A percentile compares a stretch with the other conserved stretches of the same genome.
Evolutionary conservation across 495 filamentous ascomycete genomes (phyloP).

Genomic region (Neurospora sp.): DNA sequence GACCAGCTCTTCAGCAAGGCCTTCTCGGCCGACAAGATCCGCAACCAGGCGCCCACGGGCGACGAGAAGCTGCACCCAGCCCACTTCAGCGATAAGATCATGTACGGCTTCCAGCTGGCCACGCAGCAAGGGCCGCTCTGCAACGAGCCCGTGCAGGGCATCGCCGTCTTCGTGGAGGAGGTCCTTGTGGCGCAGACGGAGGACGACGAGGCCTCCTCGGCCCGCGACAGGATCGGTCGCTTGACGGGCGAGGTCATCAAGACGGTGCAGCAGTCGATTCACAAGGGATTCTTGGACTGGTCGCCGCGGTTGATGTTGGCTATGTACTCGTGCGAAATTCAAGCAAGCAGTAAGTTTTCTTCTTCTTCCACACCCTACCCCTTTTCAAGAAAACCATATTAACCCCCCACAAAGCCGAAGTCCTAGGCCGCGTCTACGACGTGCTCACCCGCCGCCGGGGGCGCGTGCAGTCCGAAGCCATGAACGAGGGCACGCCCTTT

Average conservation of each 20-base stretch:
- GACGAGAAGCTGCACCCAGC: constrained; percentile 51
- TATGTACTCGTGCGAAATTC: constrained; percentile 98
- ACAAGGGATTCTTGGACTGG: constrained; percentile 88
- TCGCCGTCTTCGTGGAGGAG: constrained; percentile 85
- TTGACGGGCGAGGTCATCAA: constrained; percentile 87
- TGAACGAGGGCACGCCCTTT: constrained; percentile 94
- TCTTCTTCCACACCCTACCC: background rate
- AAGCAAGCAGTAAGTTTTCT: constrained; percentile 66
- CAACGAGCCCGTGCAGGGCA: constrained; percentile 84
- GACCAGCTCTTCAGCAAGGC: constrained; percentile 64
- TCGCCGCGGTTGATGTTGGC: constrained; percentile 84
- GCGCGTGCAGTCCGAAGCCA: constrained; percentile 74
- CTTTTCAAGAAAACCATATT: background rate
- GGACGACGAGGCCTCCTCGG: constrained; percentile 44
- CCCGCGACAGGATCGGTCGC: constrained; percentile 61
- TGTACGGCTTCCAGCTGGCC: constrained; percentile 89
- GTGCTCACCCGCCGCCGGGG: constrained; percentile 87
- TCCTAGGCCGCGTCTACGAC: constrained; percentile 87
- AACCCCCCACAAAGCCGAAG: constrained; percentile 54
- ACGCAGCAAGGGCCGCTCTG: constrained; percentile 84
- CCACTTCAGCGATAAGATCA: constrained; percentile 81
- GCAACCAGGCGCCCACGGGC: constrained; percentile 20
- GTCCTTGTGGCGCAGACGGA: constrained; percentile 42
- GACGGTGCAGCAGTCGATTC: constrained; percentile 74
- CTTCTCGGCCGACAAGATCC: constrained; percentile 39